Percentiles rank a stretch among this genome's conserved stretches.
These are phyloP conservation scores for Halophytophthora batemanensis DNA, from an alignment of 352 stramenopile genomes.

Conservation along the genomic window DNA sequence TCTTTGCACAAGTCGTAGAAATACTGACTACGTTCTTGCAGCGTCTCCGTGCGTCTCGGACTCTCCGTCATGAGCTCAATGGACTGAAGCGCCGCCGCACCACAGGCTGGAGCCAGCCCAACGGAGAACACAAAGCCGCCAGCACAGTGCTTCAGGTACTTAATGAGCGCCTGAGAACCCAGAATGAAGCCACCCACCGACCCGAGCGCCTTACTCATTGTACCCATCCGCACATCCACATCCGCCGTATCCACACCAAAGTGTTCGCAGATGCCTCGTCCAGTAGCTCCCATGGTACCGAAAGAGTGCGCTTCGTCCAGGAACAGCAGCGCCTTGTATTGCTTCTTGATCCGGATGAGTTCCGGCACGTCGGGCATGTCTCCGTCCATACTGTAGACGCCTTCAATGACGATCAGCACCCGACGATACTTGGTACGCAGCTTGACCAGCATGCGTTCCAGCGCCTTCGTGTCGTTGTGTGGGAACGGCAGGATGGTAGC, in stretches of 20 bases:
- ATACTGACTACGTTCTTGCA: slow-evolving; percentile 66
- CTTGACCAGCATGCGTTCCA: slow-evolving; percentile 70
- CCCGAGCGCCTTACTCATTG: slow-evolving; percentile 72
- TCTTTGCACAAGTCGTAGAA: slow-evolving; percentile 80
- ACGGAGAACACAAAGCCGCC: slow-evolving; percentile 82
- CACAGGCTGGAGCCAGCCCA: slow-evolving; percentile 63
- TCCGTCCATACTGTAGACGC: slow-evolving; percentile 70
- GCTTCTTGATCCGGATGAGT: slow-evolving; percentile 61
- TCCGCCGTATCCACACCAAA: slow-evolving; percentile 38
- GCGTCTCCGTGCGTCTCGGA: slow-evolving; percentile 45
- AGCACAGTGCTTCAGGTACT: slow-evolving; percentile 66
- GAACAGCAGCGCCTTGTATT: slow-evolving; percentile 65
- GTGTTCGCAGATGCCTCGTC: slow-evolving; percentile 57
- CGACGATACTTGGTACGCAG: slow-evolving; percentile 72
- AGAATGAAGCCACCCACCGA: slow-evolving; percentile 67
- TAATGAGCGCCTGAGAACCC: slow-evolving; percentile 39
- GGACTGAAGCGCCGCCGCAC: slow-evolving; percentile 64
- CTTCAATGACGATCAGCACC: slow-evolving; percentile 67
- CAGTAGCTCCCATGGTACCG: slow-evolving; percentile 54
- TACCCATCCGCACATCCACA: slow-evolving; percentile 67
- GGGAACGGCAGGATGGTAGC: slow-evolving; percentile 78
- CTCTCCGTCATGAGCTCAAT: slow-evolving; percentile 63
- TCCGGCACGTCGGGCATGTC: slow-evolving; percentile 56
- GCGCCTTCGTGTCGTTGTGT: slow-evolving; percentile 69
- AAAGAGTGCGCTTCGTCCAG: slow-evolving; percentile 68